Evolutionary conservation across 371 early-diverging fungal species (phyloP), one percentile per base, ranked within the genome.

Genomic region (Syncephalastrum racemosum): DNA sequence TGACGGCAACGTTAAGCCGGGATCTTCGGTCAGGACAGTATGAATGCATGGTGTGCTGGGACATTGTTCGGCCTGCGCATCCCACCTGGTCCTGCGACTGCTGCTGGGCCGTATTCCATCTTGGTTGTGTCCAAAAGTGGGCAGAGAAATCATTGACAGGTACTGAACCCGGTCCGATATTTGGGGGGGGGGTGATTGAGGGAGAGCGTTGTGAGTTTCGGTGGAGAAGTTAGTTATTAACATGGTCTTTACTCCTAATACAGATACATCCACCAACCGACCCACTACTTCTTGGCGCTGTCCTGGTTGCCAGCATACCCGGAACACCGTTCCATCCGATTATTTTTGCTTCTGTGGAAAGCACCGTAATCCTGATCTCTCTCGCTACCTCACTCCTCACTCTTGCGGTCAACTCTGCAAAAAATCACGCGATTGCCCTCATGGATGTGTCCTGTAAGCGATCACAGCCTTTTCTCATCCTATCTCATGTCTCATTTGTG

Each of bases 31-130:
- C 73, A 6, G 78, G 84, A 5, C 66, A 84, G 0, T 93, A 94
- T 68, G 96, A 98, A 54, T 97, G 97, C 71, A 92, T 95, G 95
- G 85, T 96, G 24, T 97, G 97, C 75, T 93, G 89, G 81, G 96
- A 96, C 65, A 64, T 68, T 15, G 80, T 97, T 31, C 79, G 82
- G 40, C 78, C 78, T 7, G 79, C 80, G 0, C 83, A 92, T 62
- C 74, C 68, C 40, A 83, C 86, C 3, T 97, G 96, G 95, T 81
- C 79, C 48, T 97, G 97, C 74, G 78, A 84, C 66, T 72, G 77
- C 20, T 97, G 97, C 71, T 94, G 88, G 87, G 92, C 91, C 18
- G 86, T 91, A 12, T 95, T 95, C 60, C 97, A 97, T 65, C 75
- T 94, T 36, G 68, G 76, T 14, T 93, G 93, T 68, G 74, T 90